Evolutionary conservation across 2,329 filamentous ascomycete species (phyloP), one percentile per base, ranked within the genome.

Genomic region (Scytalidium lignicola): DNA sequence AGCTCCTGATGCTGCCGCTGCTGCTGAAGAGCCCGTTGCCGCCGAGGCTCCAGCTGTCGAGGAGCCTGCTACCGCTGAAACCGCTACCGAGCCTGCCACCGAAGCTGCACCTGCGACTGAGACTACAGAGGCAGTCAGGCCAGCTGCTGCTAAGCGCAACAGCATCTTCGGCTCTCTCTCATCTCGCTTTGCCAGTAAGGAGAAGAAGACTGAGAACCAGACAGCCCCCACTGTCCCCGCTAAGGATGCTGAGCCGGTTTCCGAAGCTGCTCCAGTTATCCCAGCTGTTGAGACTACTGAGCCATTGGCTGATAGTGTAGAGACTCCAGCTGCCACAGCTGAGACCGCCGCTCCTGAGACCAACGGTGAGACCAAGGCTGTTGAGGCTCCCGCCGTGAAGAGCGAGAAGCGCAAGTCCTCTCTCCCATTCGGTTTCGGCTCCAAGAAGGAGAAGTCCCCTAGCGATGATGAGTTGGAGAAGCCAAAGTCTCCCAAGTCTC

Each of bases 351-450:
- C 51, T 20, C 61, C 68, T 44, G 55, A 56, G 22, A 66, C 66
- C 54, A 68, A 70, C 60, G 71, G 71, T 50, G 61, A 70, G 52
- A 62, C 67, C 51, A 64, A 65, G 51, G 51, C 59, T 52, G 59
- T 63, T 39, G 70, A 70, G 58, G 65, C 61, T 47, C 62, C 62
- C 49, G 54, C 60, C 23, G 55, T 62, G 49, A 74, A 73, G 65
- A 48, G 62, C 22, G 68, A 68, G 60, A 87, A 87, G 79, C 81
- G 84, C 60, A 72, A 72, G 58, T 85, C 80, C 58, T 78, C 86
- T 67, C 56, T 67, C 21, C 64, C 64, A 53, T 87, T 85, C 65
- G 81, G 82, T 58, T 76, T 68, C 60, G 74, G 82, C 66, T 79
- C 78, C 70, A 78, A 82, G 73, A 86, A 86, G 76, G 79, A 80